A percentile compares a stretch with the other conserved stretches of the same genome.
Evolutionary conservation across 106 monocot genomes (phyloP).

Genomic region (Iris macrosiphon): DNA sequence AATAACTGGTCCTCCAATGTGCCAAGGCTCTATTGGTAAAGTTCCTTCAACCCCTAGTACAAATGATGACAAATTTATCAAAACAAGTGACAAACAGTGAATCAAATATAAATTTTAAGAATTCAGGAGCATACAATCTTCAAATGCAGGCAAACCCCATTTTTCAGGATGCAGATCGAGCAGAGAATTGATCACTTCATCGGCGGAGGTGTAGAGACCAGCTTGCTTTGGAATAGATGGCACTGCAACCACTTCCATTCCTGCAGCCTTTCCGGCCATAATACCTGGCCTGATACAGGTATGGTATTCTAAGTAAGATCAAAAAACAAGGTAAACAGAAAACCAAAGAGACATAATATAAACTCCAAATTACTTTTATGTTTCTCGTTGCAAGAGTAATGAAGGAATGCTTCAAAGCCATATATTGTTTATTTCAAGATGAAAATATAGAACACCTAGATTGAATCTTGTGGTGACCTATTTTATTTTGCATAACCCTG

Average conservation of each 20-base stretch:
- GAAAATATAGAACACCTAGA: no score
- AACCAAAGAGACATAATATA: no score
- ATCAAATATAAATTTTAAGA: not conserved
- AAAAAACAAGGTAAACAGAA: no score
- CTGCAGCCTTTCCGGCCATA: conserved; percentile 75
- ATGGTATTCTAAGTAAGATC: no score
- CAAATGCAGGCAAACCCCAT: conserved; percentile 82
- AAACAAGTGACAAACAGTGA: not conserved
- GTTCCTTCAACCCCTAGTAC: conserved; percentile 74
- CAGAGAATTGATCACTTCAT: conserved; percentile 88
- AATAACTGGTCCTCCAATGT: conserved; percentile 83
- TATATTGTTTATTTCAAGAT: no score
- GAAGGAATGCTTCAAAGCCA: no score
- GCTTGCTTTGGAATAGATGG: conserved; percentile 78
- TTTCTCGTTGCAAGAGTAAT: no score
- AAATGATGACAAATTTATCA: not conserved
- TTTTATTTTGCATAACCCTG: no score
- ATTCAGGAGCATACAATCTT: conserved; percentile 56
- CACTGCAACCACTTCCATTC: conserved; percentile 74
- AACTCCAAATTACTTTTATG: no score
- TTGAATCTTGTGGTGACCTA: no score
- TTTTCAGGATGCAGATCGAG: conserved; percentile 81
- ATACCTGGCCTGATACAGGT: conserved; percentile 53
- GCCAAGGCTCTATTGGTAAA: conserved; percentile 87
- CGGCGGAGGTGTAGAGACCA: conserved; percentile 42